phyloP scores from a whole-genome alignment of 2,329 filamentous ascomycete genomes.

The Diatrype stigma region DNA sequence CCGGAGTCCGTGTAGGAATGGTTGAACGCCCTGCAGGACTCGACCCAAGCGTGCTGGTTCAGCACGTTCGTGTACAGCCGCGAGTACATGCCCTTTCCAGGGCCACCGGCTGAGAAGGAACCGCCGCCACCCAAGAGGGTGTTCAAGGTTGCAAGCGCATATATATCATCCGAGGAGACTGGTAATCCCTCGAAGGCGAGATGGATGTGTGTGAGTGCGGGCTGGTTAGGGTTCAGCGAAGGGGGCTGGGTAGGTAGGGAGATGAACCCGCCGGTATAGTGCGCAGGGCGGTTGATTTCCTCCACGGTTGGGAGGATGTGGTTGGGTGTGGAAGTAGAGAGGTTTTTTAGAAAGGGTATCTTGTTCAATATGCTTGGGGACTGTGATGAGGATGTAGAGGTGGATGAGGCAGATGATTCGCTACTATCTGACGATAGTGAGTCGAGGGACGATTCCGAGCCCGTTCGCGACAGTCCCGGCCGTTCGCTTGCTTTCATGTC shows the following conservation, averaged over 20 bases:
- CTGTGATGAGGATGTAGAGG: slow-evolving; percentile 33
- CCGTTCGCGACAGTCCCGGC: slow-evolving; percentile 48
- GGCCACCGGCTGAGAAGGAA: slow-evolving; percentile 93
- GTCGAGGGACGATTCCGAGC: slow-evolving; percentile 53
- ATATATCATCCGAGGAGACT: slow-evolving; percentile 88
- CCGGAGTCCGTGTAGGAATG: slow-evolving; percentile 95
- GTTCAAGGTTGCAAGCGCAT: slow-evolving; percentile 90
- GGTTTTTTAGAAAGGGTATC: slow-evolving; percentile 84
- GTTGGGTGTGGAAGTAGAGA: slow-evolving; percentile 69
- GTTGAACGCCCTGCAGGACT: slow-evolving; percentile 94
- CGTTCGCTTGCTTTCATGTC: slow-evolving; percentile 66
- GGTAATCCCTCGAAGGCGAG: slow-evolving; percentile 93
- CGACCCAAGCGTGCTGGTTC: slow-evolving; percentile 96
- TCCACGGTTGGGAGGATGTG: slow-evolving; percentile 47
- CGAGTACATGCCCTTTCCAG: slow-evolving; percentile 98
- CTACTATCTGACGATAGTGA: slow-evolving; percentile 32
- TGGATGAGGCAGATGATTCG: slow-evolving; percentile 28
- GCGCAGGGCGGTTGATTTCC: slow-evolving; percentile 62
- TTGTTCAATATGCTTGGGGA: slow-evolving; percentile 71
- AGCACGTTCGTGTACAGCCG: slow-evolving; percentile 96
- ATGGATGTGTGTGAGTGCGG: slow-evolving; percentile 86
- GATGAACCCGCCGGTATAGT: slow-evolving; percentile 92
- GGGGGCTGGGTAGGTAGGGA: slow-evolving; percentile 77
- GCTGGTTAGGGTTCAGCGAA: slow-evolving; percentile 70
- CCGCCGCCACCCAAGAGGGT: slow-evolving; percentile 93